Base-by-base conservation (phyloP, 768 basidiomycete genomes). In the Lactifluus hygrophoroides region DNA sequence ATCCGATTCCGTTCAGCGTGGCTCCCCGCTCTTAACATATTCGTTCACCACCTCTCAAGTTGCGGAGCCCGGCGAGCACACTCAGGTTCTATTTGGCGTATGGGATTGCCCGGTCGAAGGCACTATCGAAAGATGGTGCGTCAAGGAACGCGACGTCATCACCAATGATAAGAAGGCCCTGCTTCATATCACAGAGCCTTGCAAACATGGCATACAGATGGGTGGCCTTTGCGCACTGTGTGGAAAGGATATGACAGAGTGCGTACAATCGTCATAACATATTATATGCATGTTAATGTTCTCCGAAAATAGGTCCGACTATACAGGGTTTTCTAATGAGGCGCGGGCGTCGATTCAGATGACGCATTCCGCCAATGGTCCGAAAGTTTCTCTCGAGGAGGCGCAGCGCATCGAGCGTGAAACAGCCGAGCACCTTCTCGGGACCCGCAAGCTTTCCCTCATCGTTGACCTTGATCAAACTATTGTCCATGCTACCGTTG, bases 381-480 rank as follows among this genome's bases (percentile, higher is more conserved):
- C 95, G 1, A 89, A 89, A 27, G 94, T 97, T 42, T 94, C 94
- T 1, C 75, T 91, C 55, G 88, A 91, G 65, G 94, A 97, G 75
- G 96, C 96, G 0, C 84, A 88, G 65, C 82, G 88, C 38, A 85
- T 97, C 61, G 94, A 95, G 69, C 78, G 79, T 38, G 86, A 92
- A 67, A 90, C 87, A 2, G 86, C 91, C 1, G 75, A 85, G 1
- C 85, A 85, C 64, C 82, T 99, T 35, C 79, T 91, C 66, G 77
- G 80, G 56, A 75, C 80, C 5, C 80, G 84, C 54, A 92, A 85
- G 69, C 83, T 99, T 32, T 92, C 90, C 34, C 84, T 99, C 50
- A 97, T 99, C 64, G 95, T 99, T 66, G 96, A 99, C 76, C 81
- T 99, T 34, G 96, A 99, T 73, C 96, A 99, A 71, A 99, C 96